Conservation (phyloP, 192 early-diverging fungal genomes). For the Chytriomyces confervae region DNA sequence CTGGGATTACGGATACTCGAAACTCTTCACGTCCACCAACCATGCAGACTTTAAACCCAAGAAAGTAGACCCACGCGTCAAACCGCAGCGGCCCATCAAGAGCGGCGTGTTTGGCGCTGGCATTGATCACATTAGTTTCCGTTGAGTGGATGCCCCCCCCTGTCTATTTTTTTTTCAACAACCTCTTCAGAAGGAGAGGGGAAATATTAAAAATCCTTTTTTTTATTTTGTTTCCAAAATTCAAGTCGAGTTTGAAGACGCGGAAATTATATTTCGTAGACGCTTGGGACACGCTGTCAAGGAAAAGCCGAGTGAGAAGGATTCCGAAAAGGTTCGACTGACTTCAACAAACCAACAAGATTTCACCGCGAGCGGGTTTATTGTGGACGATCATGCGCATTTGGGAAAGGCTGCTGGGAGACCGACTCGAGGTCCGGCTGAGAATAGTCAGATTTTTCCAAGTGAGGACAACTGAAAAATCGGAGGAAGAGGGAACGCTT, state of each 20-base stretch:
- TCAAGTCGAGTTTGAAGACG: background rate
- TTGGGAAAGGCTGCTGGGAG: conserved; percentile 14
- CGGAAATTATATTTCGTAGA: conserved; percentile 29
- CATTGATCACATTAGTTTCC: conserved; percentile 27
- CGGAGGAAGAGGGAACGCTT: background rate
- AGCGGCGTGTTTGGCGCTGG: conserved; percentile 26
- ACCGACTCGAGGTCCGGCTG: conserved; percentile 7
- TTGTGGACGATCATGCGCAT: conserved; percentile 10
- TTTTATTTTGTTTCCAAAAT: background rate
- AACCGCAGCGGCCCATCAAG: conserved; percentile 34
- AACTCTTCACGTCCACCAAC: conserved; percentile 23
- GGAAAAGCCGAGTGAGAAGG: conserved; percentile 13
- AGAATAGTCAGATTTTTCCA: conserved; percentile 19
- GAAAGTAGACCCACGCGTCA: conserved; percentile 30
- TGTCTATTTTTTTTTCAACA: background rate
- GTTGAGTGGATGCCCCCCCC: background rate
- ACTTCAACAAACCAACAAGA: conserved; percentile 34
- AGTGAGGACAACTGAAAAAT: background rate
- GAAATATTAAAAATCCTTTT: background rate
- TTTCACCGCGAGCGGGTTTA: conserved; percentile 30
- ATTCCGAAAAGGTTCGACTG: conserved; percentile 23
- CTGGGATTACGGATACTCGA: conserved; percentile 26
- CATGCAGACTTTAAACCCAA: conserved; percentile 16
- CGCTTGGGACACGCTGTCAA: conserved; percentile 21
- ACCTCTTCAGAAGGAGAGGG: background rate